Conservation (phyloP, 306 rosid species). For the Dalbergia cultrata region DNA sequence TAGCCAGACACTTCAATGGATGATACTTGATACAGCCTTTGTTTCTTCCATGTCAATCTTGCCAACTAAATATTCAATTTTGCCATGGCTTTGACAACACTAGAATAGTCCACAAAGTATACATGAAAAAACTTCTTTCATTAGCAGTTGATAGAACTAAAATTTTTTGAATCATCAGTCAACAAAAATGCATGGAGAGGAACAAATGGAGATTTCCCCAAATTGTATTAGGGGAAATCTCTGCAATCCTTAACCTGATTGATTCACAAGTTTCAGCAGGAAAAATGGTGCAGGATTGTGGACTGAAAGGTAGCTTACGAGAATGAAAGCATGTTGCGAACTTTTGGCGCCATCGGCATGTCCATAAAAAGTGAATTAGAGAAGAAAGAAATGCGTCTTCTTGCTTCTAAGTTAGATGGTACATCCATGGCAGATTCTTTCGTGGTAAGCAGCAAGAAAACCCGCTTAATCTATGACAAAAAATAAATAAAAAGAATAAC, state of each 20-base stretch:
- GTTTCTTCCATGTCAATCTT: constrained; percentile 15
- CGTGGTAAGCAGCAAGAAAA: constrained; percentile 83
- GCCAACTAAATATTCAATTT: constrained; percentile 25
- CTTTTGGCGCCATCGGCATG: constrained; percentile 98
- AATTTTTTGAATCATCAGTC: background rate
- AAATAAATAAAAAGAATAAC: background rate
- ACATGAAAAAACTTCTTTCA: constrained; percentile 7
- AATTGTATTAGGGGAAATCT: constrained; percentile 4
- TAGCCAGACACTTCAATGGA: constrained; percentile 12
- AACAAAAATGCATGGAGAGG: constrained; percentile 20
- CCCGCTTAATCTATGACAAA: constrained; percentile 78
- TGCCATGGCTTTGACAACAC: constrained; percentile 14
- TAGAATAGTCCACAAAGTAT: constrained; percentile 6
- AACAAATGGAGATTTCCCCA: constrained; percentile 14
- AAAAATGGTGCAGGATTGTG: constrained; percentile 3
- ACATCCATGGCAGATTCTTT: constrained; percentile 99
- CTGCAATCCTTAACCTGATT: background rate
- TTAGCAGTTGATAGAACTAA: background rate
- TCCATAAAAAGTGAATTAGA: constrained; percentile 97
- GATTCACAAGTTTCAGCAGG: constrained; percentile 33
- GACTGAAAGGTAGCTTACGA: constrained; percentile 68
- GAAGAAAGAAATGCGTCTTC: constrained; percentile 96
- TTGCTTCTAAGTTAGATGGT: constrained; percentile 97
- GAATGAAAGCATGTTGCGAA: constrained; percentile 99
- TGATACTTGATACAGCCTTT: constrained; percentile 2